Base-by-base conservation (phyloP, 1,284 basidiomycete genomes). In the Dichomitus squalens region DNA sequence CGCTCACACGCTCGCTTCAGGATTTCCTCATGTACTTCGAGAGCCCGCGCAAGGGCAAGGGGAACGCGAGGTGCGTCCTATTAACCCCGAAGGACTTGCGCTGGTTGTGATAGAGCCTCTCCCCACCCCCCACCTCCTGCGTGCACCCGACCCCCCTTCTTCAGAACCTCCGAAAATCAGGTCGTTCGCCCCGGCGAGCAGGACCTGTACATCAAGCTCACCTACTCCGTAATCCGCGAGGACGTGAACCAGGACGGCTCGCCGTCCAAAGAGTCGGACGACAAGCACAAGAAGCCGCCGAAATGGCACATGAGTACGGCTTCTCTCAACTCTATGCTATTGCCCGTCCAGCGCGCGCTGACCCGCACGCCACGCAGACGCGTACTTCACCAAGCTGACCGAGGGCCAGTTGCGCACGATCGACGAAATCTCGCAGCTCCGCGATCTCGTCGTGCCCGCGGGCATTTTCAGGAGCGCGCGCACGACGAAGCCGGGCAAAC, bases 261-360 rank as follows among this genome's bases (percentile, higher is more conserved):
- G 38, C 53, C 56, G 39, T 55, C 61, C 34, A 61, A 57, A 51
- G 58, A 58, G 38, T 40, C 57, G 52, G 66, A 65, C 20, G 66
- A 66, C 52, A 66, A 64, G 49, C 68, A 64, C 35, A 66, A 60
- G 63, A 70, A 68, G 48, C 80, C 79, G 47, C 80, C 86, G 46
- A 91, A 91, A 73, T 91, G 88, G 89, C 89, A 91, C 72, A 76
- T 91, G 47, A 91, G 88, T 91, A 67, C 60, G 77, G 8, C 52
- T 68, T 18, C 53, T 20, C 39, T 52, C 48, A 43, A 18, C 53
- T 36, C 43, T 35, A 39, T 21, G 40, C 56, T 34, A 34, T 52
- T 46, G 49, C 49, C 44, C 33, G 14, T 21, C 50, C 21, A 20
- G 20, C 33, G 21, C 16, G 46, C 40, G 47, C 53, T 55, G 55